Base-by-base conservation (phyloP, 2,329 filamentous ascomycete genomes). In the Gremmenia infestans region DNA sequence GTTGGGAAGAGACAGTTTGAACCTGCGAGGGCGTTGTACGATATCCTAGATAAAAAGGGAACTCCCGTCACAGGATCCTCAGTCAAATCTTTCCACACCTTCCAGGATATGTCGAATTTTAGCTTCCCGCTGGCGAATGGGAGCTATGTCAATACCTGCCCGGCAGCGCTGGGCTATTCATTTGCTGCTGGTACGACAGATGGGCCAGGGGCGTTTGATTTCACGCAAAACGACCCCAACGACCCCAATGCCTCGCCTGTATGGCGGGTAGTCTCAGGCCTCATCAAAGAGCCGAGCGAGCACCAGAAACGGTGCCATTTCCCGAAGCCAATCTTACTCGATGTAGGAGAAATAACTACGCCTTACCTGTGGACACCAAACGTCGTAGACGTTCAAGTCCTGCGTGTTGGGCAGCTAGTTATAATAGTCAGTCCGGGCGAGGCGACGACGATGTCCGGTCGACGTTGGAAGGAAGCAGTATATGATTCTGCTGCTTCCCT, bases 111-210 rank as follows among this genome's bases (percentile, higher is more conserved):
- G 77, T 83, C 86, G 5, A 82, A 82, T 65, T 94, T 86, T 70
- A 79, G 79, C 0, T 96, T 97, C 67, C 71, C 75, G 3, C 82
- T 92, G 1, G 80, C 86, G 0, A 91, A 96, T 63, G 88, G 89
- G 47, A 83, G 82, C 3, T 73, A 73, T 32, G 88, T 85, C 6
- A 78, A 74, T 50, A 96, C 92, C 0, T 97, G 93, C 65, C 87
- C 91, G 3, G 92, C 92, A 0, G 91, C 91, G 0, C 75, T 97
- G 57, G 93, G 93, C 5, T 96, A 94, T 69, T 92, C 89, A 0
- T 97, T 97, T 69, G 93, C 93, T 0, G 93, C 89, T 1, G 93
- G 93, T 11, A 97, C 93, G 0, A 89, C 90, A 0, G 93, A 97
- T 70, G 91, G 93, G 5, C 92, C 93, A 0, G 93, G 93, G 0